A percentile compares a stretch with the other conserved stretches of the same genome.
Evolutionary conservation across 805 yeast genomes (phyloP).

Genomic region (Pichia thaimueangensis): DNA sequence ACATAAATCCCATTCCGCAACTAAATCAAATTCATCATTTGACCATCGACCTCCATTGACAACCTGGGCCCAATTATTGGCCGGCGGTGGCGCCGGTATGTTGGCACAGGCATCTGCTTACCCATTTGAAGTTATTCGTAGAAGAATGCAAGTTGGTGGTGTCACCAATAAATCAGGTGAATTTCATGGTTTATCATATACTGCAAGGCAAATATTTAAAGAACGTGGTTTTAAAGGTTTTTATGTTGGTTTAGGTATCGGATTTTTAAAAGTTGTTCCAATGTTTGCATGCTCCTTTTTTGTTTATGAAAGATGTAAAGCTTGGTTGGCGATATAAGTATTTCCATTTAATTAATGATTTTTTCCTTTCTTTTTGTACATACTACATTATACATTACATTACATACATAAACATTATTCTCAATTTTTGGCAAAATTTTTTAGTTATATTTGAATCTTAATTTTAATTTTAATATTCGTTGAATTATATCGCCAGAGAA

Average conservation of each 20-base stretch:
- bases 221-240: slow-evolving; percentile 84
- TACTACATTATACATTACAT: too few species aligned
- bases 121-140: slow-evolving; percentile 90
- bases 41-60: slow-evolving; percentile 59
- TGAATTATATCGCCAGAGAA: too few species aligned
- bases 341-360: too few species aligned
- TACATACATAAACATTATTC: too few species aligned
- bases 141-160: slow-evolving; percentile 95
- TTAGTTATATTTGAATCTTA: too few species aligned
- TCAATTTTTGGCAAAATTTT: too few species aligned
- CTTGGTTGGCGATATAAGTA: too few species aligned
- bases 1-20: slow-evolving; percentile 13
- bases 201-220: slow-evolving; percentile 52
- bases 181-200: slow-evolving; percentile 45
- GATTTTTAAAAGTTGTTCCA: slow-evolving; percentile 90
- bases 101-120: slow-evolving; percentile 93
- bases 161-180: slow-evolving; percentile 52
- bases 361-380: too few species aligned
- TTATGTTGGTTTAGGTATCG: slow-evolving; percentile 91
- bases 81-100: slow-evolving; percentile 97
- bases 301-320: slow-evolving; percentile 85
- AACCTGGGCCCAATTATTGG: slow-evolving; percentile 87
- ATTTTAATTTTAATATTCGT: too few species aligned
- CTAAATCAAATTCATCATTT: slow-evolving; percentile 29
- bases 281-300: slow-evolving; percentile 96